Conservation (phyloP, 2,329 filamentous ascomycete genomes). For the Botrytis galanthina region DNA sequence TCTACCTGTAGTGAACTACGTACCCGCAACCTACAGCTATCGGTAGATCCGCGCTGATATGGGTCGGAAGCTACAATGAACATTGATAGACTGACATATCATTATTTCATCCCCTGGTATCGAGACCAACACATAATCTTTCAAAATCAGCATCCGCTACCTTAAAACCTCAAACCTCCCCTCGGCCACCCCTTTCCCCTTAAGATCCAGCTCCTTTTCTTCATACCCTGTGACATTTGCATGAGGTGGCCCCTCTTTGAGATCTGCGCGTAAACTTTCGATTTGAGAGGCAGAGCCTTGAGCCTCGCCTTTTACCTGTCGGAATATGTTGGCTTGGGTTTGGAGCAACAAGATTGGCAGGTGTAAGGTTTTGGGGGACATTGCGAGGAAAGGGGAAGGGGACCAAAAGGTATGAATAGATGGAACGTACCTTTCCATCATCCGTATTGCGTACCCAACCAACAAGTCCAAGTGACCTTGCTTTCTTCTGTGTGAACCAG, state of each 20-base stretch:
- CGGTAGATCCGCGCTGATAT: neutral
- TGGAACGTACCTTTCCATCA: constrained; percentile 49
- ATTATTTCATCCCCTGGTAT: neutral
- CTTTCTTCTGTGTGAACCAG: constrained; percentile 55
- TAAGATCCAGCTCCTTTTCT: constrained; percentile 61
- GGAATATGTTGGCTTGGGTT: neutral
- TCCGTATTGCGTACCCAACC: constrained; percentile 62
- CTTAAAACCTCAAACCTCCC: neutral
- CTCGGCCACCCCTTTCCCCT: constrained; percentile 58
- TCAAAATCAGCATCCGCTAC: neutral
- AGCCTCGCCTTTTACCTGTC: constrained; percentile 82
- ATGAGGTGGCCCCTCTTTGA: constrained; percentile 70
- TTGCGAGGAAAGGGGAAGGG: neutral
- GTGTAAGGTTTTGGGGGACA: neutral
- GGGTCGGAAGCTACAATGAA: neutral
- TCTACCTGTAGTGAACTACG: neutral
- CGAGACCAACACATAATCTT: neutral
- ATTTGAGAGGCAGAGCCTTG: constrained; percentile 70
- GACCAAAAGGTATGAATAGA: neutral
- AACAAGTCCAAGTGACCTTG: constrained; percentile 50
- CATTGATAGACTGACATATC: neutral
- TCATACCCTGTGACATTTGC: constrained; percentile 75
- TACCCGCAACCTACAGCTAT: neutral
- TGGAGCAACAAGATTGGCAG: neutral
- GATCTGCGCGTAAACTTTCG: constrained; percentile 67